Evolutionary conservation across 345 rosid genomes (phyloP), one percentile per base, ranked within the genome.

Genomic region (Combretum micranthum): DNA sequence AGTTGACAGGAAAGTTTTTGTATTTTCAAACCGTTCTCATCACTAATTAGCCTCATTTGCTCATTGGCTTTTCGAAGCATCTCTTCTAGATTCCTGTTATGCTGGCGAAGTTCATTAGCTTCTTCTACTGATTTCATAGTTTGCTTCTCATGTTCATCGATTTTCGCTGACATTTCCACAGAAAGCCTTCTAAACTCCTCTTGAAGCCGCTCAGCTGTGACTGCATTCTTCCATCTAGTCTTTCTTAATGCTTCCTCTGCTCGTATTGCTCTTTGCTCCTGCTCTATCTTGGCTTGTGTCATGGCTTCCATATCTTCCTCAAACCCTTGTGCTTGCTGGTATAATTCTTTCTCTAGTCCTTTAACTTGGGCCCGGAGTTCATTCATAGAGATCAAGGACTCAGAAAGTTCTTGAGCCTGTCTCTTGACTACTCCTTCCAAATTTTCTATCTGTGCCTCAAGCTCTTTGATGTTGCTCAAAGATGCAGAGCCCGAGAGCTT

Each of bases 191-290:
- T 83, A 68, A 92, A 75, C 70, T 90, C 91, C 42, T 90, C 92
- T 65, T 90, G 99, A 57, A 90, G 90, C 58, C 75, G 71, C 80
- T 87, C 97, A 21, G 92, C 99, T 57, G 85, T 67, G 48, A 69
- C 71, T 26, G 88, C 80, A 60, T 85, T 93, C 37, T 82, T 87
- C 96, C 81, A 83, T 69, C 90, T 85, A 8, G 83, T 76, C 53
- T 79, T 76, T 70, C 84, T 70, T 71, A 87, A 72, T 57, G 81
- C 78, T 67, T 90, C 99, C 77, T 93, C 99, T 50, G 99, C 90
- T 59, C 54, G 60, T 65, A 87, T 90, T 55, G 97, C 96, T 70
- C 90, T 85, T 56, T 90, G 87, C 74, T 93, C 96, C 73, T 85
- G 85, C 64, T 80, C 81, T 1, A 78, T 67, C 69, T 78, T 93